These are phyloP conservation scores for Ceratocystis cubensis DNA, from an alignment of 2,329 filamentous ascomycete species.

Conservation along the genomic window DNA sequence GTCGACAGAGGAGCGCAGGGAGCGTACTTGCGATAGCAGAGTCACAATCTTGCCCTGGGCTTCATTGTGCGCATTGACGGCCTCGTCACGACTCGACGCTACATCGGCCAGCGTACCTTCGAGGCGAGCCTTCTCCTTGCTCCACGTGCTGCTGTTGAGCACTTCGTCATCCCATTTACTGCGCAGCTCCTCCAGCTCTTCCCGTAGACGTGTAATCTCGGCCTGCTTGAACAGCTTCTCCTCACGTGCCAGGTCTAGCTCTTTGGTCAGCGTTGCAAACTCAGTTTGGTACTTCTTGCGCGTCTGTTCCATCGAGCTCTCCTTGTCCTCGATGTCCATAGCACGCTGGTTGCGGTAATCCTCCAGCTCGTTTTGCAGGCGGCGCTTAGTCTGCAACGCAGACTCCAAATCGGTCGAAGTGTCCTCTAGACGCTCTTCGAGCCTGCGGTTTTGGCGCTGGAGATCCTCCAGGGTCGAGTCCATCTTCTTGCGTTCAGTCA, in stretches of 20 bases:
- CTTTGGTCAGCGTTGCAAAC: slow-evolving; percentile 76
- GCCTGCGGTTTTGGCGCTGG: slow-evolving; percentile 75
- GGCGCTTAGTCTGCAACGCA: slow-evolving; percentile 78
- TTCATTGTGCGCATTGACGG: slow-evolving; percentile 83
- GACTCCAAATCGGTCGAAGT: slow-evolving; percentile 78
- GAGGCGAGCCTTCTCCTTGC: slow-evolving; percentile 88
- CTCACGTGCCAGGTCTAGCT: slow-evolving; percentile 86
- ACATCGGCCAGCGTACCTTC: slow-evolving; percentile 84
- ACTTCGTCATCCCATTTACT: slow-evolving; percentile 98
- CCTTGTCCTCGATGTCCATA: slow-evolving; percentile 94
- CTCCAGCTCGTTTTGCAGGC: slow-evolving; percentile 91
- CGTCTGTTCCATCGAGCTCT: slow-evolving; percentile 90
- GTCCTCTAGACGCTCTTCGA: slow-evolving; percentile 86
- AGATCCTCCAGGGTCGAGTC: slow-evolving; percentile 78
- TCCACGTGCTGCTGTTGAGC: slow-evolving; percentile 94
- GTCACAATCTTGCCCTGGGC: slow-evolving; percentile 87
- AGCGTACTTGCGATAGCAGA: slow-evolving; percentile 77
- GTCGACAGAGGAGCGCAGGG: slow-evolving; percentile 70
- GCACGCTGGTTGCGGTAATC: slow-evolving; percentile 92
- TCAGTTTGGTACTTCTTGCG: slow-evolving; percentile 95
- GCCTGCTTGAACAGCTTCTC: slow-evolving; percentile 74
- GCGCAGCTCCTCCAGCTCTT: slow-evolving; percentile 87
- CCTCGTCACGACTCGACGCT: slow-evolving; percentile 83
- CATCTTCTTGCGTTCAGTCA: slow-evolving; percentile 85
- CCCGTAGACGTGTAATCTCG: slow-evolving; percentile 77